phyloP scores from a whole-genome alignment of 805 yeast species.

The Hanseniaspora valbyensis region DNA sequence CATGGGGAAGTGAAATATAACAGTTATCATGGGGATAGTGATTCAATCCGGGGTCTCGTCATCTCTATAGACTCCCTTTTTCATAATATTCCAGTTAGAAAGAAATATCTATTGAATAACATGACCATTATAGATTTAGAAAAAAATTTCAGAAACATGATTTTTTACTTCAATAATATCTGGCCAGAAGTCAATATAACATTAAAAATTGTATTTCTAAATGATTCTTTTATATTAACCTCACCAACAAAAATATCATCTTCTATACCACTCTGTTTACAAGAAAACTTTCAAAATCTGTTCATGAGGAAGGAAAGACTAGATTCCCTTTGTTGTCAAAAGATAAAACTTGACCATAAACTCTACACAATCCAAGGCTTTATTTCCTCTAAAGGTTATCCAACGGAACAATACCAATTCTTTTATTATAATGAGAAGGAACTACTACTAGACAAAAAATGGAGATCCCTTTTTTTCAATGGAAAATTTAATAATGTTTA shows the following conservation, averaged over 20 bases:
- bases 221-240: too few species aligned
- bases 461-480: slow-evolving; percentile 17
- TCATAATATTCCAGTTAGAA: slow-evolving; percentile 36
- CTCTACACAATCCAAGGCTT: slow-evolving; percentile 30
- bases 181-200: slow-evolving; percentile 12
- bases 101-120: slow-evolving; percentile 21
- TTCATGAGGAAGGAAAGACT: slow-evolving; percentile 17
- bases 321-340: slow-evolving; percentile 20
- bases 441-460: slow-evolving; percentile 23
- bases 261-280: background rate
- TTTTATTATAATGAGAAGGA: slow-evolving; percentile 34
- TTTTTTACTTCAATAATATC: background rate
- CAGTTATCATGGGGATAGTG: slow-evolving; percentile 6
- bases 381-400: slow-evolving; percentile 31
- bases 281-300: background rate
- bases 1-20: slow-evolving; percentile 31
- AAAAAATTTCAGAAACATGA: background rate
- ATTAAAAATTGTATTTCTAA: too few species aligned
- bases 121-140: slow-evolving; percentile 17
- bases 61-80: slow-evolving; percentile 34
- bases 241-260: too few species aligned
- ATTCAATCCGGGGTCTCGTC: too few species aligned
- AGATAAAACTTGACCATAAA: slow-evolving; percentile 19
- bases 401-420: slow-evolving; percentile 34
- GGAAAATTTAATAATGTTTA: slow-evolving; percentile 24